Conservation (phyloP, 371 early-diverging fungal genomes). For the Choanephora cucurbitarum region DNA sequence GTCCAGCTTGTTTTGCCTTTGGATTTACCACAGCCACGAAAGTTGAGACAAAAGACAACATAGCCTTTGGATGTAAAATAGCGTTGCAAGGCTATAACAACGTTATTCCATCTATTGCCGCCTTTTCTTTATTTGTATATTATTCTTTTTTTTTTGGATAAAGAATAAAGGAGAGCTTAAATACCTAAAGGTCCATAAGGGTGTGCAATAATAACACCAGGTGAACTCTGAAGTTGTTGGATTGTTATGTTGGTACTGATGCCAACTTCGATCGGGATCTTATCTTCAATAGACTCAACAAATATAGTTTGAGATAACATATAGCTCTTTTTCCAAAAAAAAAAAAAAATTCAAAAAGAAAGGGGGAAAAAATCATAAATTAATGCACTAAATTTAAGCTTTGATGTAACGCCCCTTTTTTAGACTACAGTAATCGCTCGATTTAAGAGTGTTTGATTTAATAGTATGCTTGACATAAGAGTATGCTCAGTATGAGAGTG, state of each 20-base stretch:
- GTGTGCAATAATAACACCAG: slow-evolving; percentile 44
- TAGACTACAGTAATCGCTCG: no score
- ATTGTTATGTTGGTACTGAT: slow-evolving; percentile 1
- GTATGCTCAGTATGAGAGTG: no score
- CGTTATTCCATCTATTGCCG: slow-evolving; percentile 48
- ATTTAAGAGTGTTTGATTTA: no score
- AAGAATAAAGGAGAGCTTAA: not conserved
- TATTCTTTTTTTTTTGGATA: not conserved
- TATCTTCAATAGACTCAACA: slow-evolving; percentile 28
- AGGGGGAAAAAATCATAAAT: no score
- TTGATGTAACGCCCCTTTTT: no score
- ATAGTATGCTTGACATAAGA: no score
- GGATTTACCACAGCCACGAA: slow-evolving; percentile 59
- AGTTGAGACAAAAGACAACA: slow-evolving; percentile 48
- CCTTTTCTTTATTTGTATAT: slow-evolving; percentile 19
- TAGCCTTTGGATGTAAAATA: slow-evolving; percentile 32
- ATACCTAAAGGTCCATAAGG: slow-evolving; percentile 54
- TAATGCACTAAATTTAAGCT: no score
- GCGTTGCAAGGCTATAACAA: slow-evolving; percentile 36
- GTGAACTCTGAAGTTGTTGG: slow-evolving; percentile 9
- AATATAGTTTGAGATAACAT: slow-evolving; percentile 11
- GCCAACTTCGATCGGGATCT: slow-evolving; percentile 25
- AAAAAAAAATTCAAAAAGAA: slow-evolving; percentile 9
- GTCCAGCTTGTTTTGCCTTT: slow-evolving; percentile 61
- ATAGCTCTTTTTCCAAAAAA: not conserved